Conservation (phyloP, 2,329 filamentous ascomycete genomes). For the Colletotrichum costaricense region DNA sequence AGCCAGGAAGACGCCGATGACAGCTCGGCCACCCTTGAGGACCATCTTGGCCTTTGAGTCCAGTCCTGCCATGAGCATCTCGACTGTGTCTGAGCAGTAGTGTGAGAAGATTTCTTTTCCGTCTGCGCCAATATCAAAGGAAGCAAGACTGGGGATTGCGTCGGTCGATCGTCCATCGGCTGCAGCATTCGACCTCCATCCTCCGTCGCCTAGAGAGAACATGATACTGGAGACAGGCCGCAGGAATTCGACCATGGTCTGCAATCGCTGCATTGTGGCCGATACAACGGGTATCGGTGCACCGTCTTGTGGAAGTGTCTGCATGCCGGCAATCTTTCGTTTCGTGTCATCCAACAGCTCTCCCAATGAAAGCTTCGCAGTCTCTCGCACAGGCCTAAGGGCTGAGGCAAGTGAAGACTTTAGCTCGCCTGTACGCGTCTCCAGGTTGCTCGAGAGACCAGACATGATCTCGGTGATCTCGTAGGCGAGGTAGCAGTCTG, state of each 20-base stretch:
- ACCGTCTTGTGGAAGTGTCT: constrained; percentile 80
- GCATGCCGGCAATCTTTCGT: constrained; percentile 73
- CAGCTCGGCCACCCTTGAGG: constrained; percentile 79
- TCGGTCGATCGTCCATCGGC: constrained; percentile 68
- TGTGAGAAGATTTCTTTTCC: constrained; percentile 88
- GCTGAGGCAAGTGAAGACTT: constrained; percentile 86
- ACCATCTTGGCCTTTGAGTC: constrained; percentile 79
- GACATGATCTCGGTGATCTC: constrained; percentile 94
- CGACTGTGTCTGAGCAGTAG: constrained; percentile 90
- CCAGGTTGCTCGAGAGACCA: constrained; percentile 80
- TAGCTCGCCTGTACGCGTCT: constrained; percentile 85
- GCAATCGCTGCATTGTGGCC: constrained; percentile 87
- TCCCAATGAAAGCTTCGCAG: constrained; percentile 85
- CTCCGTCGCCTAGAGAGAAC: constrained; percentile 91
- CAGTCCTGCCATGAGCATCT: constrained; percentile 79
- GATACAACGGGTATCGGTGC: constrained; percentile 81
- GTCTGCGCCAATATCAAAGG: constrained; percentile 90
- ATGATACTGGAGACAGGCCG: constrained; percentile 89
- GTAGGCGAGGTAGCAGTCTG: constrained; percentile 94
- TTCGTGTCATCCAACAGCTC: constrained; percentile 88
- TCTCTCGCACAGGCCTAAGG: constrained; percentile 90
- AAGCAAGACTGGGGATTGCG: constrained; percentile 76
- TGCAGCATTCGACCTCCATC: constrained; percentile 75
- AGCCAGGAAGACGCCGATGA: constrained; percentile 89
- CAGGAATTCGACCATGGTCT: constrained; percentile 88